Conservation (phyloP, 148 eudicot genomes). For the Arbutus unedo region DNA sequence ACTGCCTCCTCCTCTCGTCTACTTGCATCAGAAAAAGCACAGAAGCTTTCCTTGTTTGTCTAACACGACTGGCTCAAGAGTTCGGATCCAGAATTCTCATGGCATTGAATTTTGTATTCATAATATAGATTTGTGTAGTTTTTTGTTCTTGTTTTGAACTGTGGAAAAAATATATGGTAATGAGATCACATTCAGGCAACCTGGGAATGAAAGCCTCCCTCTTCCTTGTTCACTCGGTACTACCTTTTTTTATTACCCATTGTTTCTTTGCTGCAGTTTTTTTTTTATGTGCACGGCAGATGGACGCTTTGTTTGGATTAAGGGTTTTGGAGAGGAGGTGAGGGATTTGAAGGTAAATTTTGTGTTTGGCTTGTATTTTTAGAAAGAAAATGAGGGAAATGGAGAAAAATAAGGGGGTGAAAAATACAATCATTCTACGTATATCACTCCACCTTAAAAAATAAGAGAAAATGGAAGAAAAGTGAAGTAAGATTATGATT, state of each 20-base stretch:
- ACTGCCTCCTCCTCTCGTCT: neutral
- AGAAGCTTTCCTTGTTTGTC: conserved; percentile 8
- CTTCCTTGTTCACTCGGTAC: neutral
- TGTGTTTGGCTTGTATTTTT: too few relatives aligned
- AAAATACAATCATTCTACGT: too few relatives aligned
- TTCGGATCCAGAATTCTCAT: neutral
- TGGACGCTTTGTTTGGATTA: too few relatives aligned
- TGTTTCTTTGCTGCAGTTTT: neutral
- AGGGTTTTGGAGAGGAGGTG: too few relatives aligned
- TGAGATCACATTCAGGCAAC: conserved; percentile 1
- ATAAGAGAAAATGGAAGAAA: too few relatives aligned
- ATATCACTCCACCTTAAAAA: too few relatives aligned
- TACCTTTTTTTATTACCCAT: neutral
- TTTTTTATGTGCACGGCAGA: too few relatives aligned
- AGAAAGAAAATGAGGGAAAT: too few relatives aligned
- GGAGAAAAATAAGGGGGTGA: too few relatives aligned
- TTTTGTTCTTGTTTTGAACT: neutral
- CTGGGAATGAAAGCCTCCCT: too few relatives aligned
- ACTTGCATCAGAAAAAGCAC: neutral
- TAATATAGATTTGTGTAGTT: conserved; percentile 28
- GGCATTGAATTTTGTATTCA: conserved; percentile 17
- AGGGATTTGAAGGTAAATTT: too few relatives aligned
- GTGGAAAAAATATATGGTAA: neutral
- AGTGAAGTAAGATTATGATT: neutral
- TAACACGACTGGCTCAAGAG: neutral